Conservation (phyloP, 306 rosid genomes). For the Arachis hypogaea region DNA sequence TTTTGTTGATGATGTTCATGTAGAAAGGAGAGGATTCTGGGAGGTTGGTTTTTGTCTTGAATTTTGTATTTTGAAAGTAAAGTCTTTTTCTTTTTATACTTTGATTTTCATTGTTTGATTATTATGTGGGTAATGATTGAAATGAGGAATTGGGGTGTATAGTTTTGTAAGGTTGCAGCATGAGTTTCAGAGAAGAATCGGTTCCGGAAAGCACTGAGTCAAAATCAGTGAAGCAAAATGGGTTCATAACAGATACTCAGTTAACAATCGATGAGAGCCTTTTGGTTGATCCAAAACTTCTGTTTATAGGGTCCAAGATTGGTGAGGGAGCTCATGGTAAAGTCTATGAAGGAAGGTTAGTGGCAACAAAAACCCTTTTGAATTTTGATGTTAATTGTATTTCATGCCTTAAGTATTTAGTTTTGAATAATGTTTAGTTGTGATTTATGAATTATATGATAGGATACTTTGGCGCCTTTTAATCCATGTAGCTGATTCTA, state of each 20-base stretch:
- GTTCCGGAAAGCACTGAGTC: conserved; percentile 44
- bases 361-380: conserved; percentile 27
- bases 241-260: conserved; percentile 51
- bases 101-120: neutral
- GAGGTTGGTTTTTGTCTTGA: conserved; percentile 40
- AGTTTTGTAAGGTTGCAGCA: conserved; percentile 65
- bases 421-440: conserved; percentile 16
- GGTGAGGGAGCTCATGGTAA: conserved; percentile 99
- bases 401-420: neutral
- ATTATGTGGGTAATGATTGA: conserved; percentile 18
- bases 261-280: conserved; percentile 78
- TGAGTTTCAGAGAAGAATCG: conserved; percentile 68
- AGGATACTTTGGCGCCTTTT: too few species aligned
- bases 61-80: conserved; percentile 32
- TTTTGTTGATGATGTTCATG: conserved; percentile 31
- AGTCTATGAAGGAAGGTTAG: conserved; percentile 98
- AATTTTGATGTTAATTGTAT: conserved; percentile 13
- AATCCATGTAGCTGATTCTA: too few species aligned
- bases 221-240: conserved; percentile 55
- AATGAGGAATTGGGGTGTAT: conserved; percentile 66
- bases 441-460: neutral
- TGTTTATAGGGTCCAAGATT: conserved; percentile 83
- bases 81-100: conserved; percentile 5
- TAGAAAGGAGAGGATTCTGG: conserved; percentile 36
- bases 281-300: conserved; percentile 84